A percentile compares a stretch with the other conserved stretches of the same genome.
These are phyloP conservation scores for Nicotiana otophora DNA, from an alignment of 257 asterid species.

Conservation along the genomic window DNA sequence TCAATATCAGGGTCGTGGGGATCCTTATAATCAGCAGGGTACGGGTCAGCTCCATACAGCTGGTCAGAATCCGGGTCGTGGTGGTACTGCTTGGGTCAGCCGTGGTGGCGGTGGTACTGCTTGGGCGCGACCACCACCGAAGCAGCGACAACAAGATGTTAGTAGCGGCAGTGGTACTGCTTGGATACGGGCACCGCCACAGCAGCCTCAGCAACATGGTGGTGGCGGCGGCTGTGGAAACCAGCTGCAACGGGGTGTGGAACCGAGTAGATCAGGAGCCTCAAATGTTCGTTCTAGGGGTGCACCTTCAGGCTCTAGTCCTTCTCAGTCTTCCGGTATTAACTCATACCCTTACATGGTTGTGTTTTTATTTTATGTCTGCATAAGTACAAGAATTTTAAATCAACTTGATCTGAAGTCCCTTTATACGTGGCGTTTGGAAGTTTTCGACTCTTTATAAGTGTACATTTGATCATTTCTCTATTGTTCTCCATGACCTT, in stretches of 20 bases:
- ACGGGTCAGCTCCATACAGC: no score
- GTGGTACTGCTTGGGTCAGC: background rate
- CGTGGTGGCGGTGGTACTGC: background rate
- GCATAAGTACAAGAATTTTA: background rate
- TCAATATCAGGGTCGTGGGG: background rate
- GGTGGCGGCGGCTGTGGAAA: background rate
- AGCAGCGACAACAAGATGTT: no score
- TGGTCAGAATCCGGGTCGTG: background rate
- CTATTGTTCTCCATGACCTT: no score
- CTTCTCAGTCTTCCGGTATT: constrained; percentile 35
- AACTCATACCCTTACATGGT: background rate
- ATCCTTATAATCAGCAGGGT: background rate
- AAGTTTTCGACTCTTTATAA: no score
- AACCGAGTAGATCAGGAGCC: constrained; percentile 9
- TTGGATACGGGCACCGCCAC: constrained; percentile 15
- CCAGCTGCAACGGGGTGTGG: constrained; percentile 8
- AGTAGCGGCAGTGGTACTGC: background rate
- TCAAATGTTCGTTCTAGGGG: constrained; percentile 28
- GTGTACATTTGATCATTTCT: no score
- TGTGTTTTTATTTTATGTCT: background rate
- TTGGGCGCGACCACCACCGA: no score
- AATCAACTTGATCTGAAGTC: constrained; percentile 6
- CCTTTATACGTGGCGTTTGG: background rate
- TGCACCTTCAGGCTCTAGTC: background rate
- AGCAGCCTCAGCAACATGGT: background rate